These are phyloP conservation scores for Diatrype stigma DNA, from an alignment of 2,329 filamentous ascomycete genomes.

Conservation along the genomic window DNA sequence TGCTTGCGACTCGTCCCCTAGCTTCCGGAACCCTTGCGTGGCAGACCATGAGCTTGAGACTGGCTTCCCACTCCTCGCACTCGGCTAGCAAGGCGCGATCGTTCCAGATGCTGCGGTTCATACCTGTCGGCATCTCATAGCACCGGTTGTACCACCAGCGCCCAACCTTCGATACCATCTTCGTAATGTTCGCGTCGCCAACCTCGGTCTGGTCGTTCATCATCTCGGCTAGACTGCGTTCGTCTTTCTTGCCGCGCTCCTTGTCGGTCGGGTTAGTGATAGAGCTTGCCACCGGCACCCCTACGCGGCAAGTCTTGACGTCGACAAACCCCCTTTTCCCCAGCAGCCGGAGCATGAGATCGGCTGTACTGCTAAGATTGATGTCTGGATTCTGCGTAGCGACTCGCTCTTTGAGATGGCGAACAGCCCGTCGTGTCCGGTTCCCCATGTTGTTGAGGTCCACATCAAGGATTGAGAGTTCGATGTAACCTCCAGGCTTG, in stretches of 20 bases:
- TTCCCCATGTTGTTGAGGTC: slow-evolving; percentile 82
- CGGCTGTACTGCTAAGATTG: slow-evolving; percentile 56
- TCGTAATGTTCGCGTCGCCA: slow-evolving; percentile 81
- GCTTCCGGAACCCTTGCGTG: slow-evolving; percentile 75
- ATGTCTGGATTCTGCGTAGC: slow-evolving; percentile 56
- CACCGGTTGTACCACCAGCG: slow-evolving; percentile 96
- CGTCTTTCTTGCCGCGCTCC: slow-evolving; percentile 37
- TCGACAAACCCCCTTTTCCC: slow-evolving; percentile 66
- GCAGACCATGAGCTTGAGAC: slow-evolving; percentile 85
- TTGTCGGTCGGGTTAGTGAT: slow-evolving; percentile 25
- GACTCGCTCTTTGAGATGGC: slow-evolving; percentile 67
- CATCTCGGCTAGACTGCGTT: slow-evolving; percentile 63
- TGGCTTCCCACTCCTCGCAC: slow-evolving; percentile 82
- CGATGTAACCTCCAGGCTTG: slow-evolving; percentile 74
- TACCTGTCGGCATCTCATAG: slow-evolving; percentile 68
- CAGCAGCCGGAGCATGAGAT: slow-evolving; percentile 61
- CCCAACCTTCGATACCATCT: slow-evolving; percentile 86
- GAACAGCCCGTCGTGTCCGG: slow-evolving; percentile 62
- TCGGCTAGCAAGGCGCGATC: slow-evolving; percentile 73
- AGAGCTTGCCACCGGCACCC: slow-evolving; percentile 65
- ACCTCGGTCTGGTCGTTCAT: slow-evolving; percentile 65
- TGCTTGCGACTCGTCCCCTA: slow-evolving; percentile 42
- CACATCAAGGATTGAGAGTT: slow-evolving; percentile 72
- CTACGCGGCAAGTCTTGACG: slow-evolving; percentile 72
- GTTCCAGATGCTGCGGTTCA: slow-evolving; percentile 67